Conservation (phyloP, 805 yeast genomes). For the Candida koratica region DNA sequence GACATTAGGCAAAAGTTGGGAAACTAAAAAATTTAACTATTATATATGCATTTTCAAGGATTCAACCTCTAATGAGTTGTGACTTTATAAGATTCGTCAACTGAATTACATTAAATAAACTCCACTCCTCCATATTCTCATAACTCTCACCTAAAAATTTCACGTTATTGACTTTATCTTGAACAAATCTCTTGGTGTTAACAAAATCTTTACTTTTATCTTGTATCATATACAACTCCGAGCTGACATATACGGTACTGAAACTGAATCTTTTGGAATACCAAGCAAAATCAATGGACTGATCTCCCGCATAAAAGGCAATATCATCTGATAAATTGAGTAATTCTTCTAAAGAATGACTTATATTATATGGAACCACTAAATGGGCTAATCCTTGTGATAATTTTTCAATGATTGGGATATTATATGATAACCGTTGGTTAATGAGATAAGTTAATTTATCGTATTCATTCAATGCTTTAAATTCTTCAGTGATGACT, state of each 20-base stretch:
- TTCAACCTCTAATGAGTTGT: constrained; percentile 56
- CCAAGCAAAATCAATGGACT: constrained; percentile 83
- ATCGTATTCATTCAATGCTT: constrained; percentile 36
- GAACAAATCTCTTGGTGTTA: constrained; percentile 63
- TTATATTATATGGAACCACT: constrained; percentile 59
- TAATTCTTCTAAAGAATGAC: constrained; percentile 59
- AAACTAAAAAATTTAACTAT: neutral
- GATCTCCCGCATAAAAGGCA: constrained; percentile 73
- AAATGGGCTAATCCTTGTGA: constrained; percentile 56
- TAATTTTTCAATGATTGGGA: constrained; percentile 41
- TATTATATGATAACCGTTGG: constrained; percentile 51
- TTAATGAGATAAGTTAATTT: constrained; percentile 43
- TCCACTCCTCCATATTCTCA: constrained; percentile 70
- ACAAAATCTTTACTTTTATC: constrained; percentile 56
- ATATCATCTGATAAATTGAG: constrained; percentile 80
- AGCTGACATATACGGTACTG: constrained; percentile 63
- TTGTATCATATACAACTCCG: constrained; percentile 76
- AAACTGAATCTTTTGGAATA: constrained; percentile 78
- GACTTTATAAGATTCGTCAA: constrained; percentile 66
- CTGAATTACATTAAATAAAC: constrained; percentile 61
- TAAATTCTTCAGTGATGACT: constrained; percentile 11
- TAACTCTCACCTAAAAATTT: constrained; percentile 57
- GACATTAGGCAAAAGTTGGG: constrained; percentile 36
- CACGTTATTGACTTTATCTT: constrained; percentile 51
- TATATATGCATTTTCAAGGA: neutral